Evolutionary conservation across 2,329 filamentous ascomycete species (phyloP).

Genomic region (Mycocentrospora acerina): DNA sequence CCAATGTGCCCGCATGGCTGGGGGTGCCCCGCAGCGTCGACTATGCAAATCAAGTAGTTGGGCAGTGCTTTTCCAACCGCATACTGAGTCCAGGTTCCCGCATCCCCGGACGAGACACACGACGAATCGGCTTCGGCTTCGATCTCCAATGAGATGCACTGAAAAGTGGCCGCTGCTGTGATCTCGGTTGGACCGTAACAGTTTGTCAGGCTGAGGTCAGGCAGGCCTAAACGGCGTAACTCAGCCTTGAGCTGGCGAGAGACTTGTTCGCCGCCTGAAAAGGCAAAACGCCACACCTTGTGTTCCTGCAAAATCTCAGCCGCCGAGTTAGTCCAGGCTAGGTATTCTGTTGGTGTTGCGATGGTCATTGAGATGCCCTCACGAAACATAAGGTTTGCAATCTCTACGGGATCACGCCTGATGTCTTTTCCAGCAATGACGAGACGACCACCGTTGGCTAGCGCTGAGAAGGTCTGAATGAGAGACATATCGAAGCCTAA

Average conservation of each 20-base stretch:
- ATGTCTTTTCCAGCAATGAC: slow-evolving; percentile 32
- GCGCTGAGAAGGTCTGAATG: slow-evolving; percentile 44
- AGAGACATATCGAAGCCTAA: slow-evolving; percentile 47
- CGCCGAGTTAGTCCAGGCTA: slow-evolving; percentile 22
- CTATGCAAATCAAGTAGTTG: no score
- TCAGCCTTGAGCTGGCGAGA: not conserved
- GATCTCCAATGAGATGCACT: not conserved
- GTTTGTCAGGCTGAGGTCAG: slow-evolving; percentile 10
- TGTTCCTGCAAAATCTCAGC: slow-evolving; percentile 13
- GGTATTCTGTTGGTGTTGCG: slow-evolving; percentile 48
- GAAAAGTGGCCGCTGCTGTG: not conserved
- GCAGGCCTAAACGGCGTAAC: slow-evolving; percentile 3
- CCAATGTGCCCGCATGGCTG: slow-evolving; percentile 46
- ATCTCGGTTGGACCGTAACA: slow-evolving; percentile 24
- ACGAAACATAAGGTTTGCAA: slow-evolving; percentile 41
- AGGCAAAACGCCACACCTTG: slow-evolving; percentile 32
- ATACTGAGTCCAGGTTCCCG: slow-evolving; percentile 34
- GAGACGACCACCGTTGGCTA: slow-evolving; percentile 43
- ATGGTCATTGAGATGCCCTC: slow-evolving; percentile 43
- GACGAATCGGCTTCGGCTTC: slow-evolving; percentile 3
- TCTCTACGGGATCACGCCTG: slow-evolving; percentile 37
- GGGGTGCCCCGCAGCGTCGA: no score
- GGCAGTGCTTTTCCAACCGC: no score
- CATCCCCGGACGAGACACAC: slow-evolving; percentile 47
- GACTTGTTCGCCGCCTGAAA: slow-evolving; percentile 22